Conservation (phyloP, 2,329 filamentous ascomycete genomes). For the Colletotrichum horii region DNA sequence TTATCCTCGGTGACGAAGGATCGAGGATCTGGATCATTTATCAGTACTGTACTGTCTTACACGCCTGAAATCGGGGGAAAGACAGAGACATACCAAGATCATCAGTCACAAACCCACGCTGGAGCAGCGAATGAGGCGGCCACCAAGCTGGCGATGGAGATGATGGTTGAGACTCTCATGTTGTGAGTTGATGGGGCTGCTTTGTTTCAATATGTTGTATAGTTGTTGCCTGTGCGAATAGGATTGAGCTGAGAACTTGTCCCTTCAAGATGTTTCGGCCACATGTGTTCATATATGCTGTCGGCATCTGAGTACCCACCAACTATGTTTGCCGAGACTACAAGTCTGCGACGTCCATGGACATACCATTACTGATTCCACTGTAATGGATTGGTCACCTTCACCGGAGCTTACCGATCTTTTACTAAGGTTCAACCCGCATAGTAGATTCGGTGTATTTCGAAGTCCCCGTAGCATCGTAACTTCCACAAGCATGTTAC, state of each 20-base stretch:
- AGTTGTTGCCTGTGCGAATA: neutral
- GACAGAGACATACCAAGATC: neutral
- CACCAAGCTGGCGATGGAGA: neutral
- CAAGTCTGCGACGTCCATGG: neutral
- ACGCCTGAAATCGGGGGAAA: neutral
- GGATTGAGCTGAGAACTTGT: accelerated
- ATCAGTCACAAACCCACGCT: neutral
- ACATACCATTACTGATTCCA: neutral
- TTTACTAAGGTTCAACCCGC: neutral
- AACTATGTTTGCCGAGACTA: neutral
- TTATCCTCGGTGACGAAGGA: neutral
- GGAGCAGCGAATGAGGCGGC: neutral
- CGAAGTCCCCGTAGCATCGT: neutral
- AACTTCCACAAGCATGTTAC: neutral
- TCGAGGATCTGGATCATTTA: neutral
- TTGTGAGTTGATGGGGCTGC: neutral
- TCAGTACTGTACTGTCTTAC: neutral
- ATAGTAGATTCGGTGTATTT: neutral
- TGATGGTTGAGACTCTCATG: neutral
- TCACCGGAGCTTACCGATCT: neutral
- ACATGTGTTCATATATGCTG: neutral
- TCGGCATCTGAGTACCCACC: neutral
- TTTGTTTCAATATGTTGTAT: neutral
- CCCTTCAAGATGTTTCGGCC: neutral
- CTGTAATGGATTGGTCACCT: neutral